Evolutionary conservation across 2,329 filamentous ascomycete genomes (phyloP).

Genomic region (Xylaria hypoxylon): DNA sequence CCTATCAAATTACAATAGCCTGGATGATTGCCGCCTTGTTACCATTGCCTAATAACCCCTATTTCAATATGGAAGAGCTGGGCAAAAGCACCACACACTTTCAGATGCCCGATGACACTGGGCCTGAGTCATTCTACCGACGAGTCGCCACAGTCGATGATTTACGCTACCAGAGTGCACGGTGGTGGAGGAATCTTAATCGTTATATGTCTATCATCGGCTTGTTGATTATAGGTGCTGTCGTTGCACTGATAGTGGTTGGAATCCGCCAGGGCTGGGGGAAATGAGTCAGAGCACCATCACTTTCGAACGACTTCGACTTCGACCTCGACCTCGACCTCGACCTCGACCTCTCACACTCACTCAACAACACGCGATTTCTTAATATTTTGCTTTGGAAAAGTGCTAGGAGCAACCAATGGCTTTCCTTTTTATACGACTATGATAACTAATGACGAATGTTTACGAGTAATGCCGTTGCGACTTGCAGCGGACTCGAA

Average conservation of each 20-base stretch:
- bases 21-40: constrained; percentile 85
- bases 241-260: constrained; percentile 64
- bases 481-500: constrained; percentile 27
- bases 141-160: constrained; percentile 56
- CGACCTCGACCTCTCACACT: constrained; percentile 21
- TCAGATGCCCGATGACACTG: constrained; percentile 52
- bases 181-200: constrained; percentile 71
- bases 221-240: constrained; percentile 64
- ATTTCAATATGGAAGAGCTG: constrained; percentile 63
- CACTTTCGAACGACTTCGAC: constrained; percentile 20
- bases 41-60: constrained; percentile 72
- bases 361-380: constrained; percentile 23
- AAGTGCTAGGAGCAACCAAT: constrained; percentile 17
- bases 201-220: constrained; percentile 69
- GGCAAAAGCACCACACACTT: constrained; percentile 56
- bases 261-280: constrained; percentile 65
- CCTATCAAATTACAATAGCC: constrained; percentile 57
- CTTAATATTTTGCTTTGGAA: constrained; percentile 26
- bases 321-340: constrained; percentile 21
- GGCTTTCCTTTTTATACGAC: constrained; percentile 31
- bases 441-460: constrained; percentile 39
- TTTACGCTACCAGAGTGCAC: constrained; percentile 62
- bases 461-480: constrained; percentile 36
- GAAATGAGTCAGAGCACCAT: constrained; percentile 32
- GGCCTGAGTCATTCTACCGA: constrained; percentile 46